A percentile compares a stretch with the other conserved stretches of the same genome.
phyloP scores from a whole-genome alignment of 345 rosid genomes.

The Lumnitzera littorea region DNA sequence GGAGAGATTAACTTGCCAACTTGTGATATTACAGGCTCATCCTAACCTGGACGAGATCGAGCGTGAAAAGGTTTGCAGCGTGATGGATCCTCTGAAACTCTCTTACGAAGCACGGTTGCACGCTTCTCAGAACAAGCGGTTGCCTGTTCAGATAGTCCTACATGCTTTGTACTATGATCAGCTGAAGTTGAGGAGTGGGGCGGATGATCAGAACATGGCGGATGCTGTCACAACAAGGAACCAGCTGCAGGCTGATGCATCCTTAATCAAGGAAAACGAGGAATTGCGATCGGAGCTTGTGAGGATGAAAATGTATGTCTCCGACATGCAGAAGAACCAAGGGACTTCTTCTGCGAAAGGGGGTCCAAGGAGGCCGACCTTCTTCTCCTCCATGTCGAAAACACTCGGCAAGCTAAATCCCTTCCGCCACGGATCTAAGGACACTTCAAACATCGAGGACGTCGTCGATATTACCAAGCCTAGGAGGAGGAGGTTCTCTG shows the following conservation, averaged over 20 bases:
- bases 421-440: constrained; percentile 76
- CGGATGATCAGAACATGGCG: constrained; percentile 18
- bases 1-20: too few relatives aligned
- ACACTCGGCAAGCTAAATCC: constrained; percentile 83
- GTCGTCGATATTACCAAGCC: constrained; percentile 65
- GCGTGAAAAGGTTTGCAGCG: constrained; percentile 81
- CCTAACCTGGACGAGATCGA: constrained; percentile 87
- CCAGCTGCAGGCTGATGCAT: constrained; percentile 54
- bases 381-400: constrained; percentile 88
- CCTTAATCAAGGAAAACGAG: constrained; percentile 78
- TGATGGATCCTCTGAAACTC: constrained; percentile 79
- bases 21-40: constrained; percentile 35
- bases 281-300: constrained; percentile 62
- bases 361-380: constrained; percentile 26
- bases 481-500: constrained; percentile 86
- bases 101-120: constrained; percentile 92
- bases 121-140: constrained; percentile 90
- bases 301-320: constrained; percentile 78
- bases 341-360: constrained; percentile 19
- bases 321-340: constrained; percentile 52
- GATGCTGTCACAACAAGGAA: constrained; percentile 43
- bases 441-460: constrained; percentile 68
- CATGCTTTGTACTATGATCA: constrained; percentile 88
- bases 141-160: constrained; percentile 80
- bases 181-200: constrained; percentile 76